A percentile compares a stretch with the other conserved stretches of the same genome.
Conservation (phyloP, 108 stramenopile species). For the Pseudonitzschia delicatissima region DNA sequence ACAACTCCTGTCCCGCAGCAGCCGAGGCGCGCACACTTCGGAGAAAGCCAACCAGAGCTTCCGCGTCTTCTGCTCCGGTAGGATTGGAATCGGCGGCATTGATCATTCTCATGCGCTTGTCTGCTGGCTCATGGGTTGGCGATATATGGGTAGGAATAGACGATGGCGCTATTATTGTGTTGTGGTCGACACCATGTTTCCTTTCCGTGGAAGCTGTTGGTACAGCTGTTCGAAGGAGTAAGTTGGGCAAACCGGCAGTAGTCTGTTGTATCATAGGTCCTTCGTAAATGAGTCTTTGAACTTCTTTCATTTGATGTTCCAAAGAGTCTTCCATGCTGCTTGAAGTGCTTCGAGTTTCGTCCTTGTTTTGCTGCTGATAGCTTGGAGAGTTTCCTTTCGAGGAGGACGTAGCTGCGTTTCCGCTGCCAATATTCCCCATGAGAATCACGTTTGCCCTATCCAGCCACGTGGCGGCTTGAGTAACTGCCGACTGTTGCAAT, state of each 20-base stretch:
- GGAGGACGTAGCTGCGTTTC: constrained; percentile 16
- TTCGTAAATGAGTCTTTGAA: constrained; percentile 66
- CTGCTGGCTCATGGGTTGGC: constrained; percentile 30
- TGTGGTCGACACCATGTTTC: background rate
- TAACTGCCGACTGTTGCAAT: constrained; percentile 36
- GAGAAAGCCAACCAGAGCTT: constrained; percentile 74
- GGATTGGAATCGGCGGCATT: background rate
- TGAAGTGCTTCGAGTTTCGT: constrained; percentile 4
- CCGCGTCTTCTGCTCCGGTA: constrained; percentile 58
- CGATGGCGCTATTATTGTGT: background rate
- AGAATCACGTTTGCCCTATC: constrained; percentile 65
- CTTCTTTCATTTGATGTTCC: constrained; percentile 67
- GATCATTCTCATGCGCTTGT: constrained; percentile 41
- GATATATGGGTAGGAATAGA: background rate
- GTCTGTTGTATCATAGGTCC: constrained; percentile 58
- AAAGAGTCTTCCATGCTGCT: constrained; percentile 29
- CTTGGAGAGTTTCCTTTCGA: constrained; percentile 4
- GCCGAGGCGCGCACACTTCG: constrained; percentile 55
- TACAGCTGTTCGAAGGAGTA: constrained; percentile 18
- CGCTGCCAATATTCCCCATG: constrained; percentile 21
- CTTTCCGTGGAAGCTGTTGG: background rate
- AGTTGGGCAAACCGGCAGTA: constrained; percentile 39
- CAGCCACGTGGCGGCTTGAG: constrained; percentile 69
- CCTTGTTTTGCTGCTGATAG: background rate
- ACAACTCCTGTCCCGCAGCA: constrained; percentile 30